Percentiles rank a stretch among this genome's conserved stretches.
These are phyloP conservation scores for Pistacia vera DNA, from an alignment of 345 rosid species.

Conservation along the genomic window DNA sequence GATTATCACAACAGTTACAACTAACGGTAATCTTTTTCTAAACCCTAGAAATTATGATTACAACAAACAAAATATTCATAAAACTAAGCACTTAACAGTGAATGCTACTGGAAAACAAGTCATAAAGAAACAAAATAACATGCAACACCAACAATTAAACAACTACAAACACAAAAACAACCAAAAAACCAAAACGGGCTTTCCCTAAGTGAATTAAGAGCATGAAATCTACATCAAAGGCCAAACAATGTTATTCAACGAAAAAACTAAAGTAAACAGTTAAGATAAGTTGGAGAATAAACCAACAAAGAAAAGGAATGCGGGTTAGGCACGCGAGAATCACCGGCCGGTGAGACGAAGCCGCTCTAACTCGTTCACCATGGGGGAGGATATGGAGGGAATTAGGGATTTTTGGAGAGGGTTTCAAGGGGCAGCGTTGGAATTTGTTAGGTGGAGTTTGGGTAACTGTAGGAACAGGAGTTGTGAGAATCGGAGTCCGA, in stretches of 20 bases:
- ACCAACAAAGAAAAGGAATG: conserved; percentile 18
- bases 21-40: background rate
- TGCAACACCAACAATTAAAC: background rate
- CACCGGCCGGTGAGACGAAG: conserved; percentile 4
- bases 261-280: conserved; percentile 11
- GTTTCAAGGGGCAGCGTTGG: background rate
- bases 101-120: background rate
- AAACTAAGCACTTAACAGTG: background rate
- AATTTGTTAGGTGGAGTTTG: background rate
- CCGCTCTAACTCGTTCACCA: background rate
- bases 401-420: conserved; percentile 22
- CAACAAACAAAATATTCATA: background rate
- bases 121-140: background rate
- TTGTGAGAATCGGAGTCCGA: background rate
- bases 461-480: background rate
- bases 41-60: background rate
- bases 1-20: background rate
- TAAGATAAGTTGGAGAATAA: conserved; percentile 20
- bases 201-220: background rate
- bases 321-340: conserved; percentile 16
- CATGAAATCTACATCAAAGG: background rate
- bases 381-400: conserved; percentile 14
- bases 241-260: conserved; percentile 7
- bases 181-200: background rate
- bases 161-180: background rate